Conservation (phyloP, 768 basidiomycete species). For the Amanita muscaria region DNA sequence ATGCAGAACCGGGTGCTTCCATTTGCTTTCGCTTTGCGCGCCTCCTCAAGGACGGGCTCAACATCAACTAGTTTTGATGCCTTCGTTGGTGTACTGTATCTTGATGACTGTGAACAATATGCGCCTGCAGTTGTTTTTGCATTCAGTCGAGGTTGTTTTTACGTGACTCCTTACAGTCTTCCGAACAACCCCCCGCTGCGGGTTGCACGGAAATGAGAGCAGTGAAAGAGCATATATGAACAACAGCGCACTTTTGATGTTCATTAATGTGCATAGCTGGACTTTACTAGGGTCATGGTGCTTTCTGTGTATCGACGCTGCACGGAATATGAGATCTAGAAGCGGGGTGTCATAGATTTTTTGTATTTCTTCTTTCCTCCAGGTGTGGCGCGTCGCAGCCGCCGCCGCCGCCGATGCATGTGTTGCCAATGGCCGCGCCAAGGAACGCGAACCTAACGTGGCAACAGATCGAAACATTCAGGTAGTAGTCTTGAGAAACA, state of each 20-base stretch:
- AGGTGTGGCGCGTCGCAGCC: constrained; percentile 44
- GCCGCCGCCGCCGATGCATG: constrained; percentile 33
- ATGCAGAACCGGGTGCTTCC: constrained; percentile 98
- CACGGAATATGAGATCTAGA: constrained; percentile 81
- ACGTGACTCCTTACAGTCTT: constrained; percentile 65
- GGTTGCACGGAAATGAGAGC: constrained; percentile 9
- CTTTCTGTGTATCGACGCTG: constrained; percentile 77
- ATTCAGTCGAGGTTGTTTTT: constrained; percentile 2
- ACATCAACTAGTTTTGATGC: constrained; percentile 83
- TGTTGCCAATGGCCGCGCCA: constrained; percentile 49
- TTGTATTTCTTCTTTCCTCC: constrained; percentile 77
- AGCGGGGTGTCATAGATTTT: constrained; percentile 78
- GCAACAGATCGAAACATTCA: constrained; percentile 31
- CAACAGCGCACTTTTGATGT: constrained; percentile 79
- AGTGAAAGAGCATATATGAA: constrained; percentile 19
- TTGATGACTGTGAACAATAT: constrained; percentile 97
- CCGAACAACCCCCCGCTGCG: constrained; percentile 87
- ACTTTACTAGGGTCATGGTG: constrained; percentile 86
- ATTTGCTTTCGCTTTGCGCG: constrained; percentile 89
- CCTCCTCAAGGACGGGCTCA: constrained; percentile 89
- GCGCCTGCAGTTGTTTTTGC: constrained; percentile 46
- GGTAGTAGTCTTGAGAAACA: constrained; percentile 1
- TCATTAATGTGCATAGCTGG: constrained; percentile 95
- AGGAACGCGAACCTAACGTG: neutral
- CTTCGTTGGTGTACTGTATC: constrained; percentile 81